Base-by-base conservation (phyloP, 257 asterid genomes). In the Nyctanthes arbortristis region DNA sequence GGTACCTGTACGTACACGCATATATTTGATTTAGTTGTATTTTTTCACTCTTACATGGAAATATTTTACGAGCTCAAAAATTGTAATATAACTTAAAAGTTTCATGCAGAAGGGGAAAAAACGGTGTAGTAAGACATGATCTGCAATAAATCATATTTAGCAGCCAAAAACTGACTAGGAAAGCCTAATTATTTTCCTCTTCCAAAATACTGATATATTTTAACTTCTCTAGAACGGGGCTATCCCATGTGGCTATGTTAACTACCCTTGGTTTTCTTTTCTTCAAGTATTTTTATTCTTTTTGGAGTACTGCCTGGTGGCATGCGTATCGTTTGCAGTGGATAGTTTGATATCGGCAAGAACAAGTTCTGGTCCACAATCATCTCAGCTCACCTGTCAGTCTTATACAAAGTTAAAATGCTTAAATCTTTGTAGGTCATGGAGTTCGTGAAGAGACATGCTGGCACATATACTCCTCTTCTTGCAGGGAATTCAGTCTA, bases 401-500 rank as follows among this genome's bases (percentile, higher is more conserved):
- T 76, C 45, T 61, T 52, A 35, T 22, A 58, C 61, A 52, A 66
- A 70, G 37, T n/a, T 56, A 29, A 34, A 27, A 61, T 70, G 58
- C 52, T 28, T 49, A 40, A 36, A 66, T 67, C 75, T 36, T 30
- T 67, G 74, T 74, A 93, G 99, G 99, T 93, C 37, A n/a, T 82
- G 16, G 93, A 94, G 61, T 94, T 94, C 72, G 92, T 94, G 68
- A 86, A 84, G 91, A 86, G 61, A 78, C 76, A 89, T 35, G 79
- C 84, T 24, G 96, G 96, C 74, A 60, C 88, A 22, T 75, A 81
- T 68, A 78, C 77, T 9, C 87, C 96, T 73, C 89, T 79, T 57
- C 83, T 94, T 35, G 99, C 99, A 2, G 99, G 97, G 71, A 94
- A 94, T 77, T 94, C 99, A 43, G 77, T 94, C 76, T 91, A 94